A percentile compares a stretch with the other conserved stretches of the same genome.
Evolutionary conservation across 2,329 filamentous ascomycete genomes (phyloP).

Genomic region (Phyllosticta citrichinensis): DNA sequence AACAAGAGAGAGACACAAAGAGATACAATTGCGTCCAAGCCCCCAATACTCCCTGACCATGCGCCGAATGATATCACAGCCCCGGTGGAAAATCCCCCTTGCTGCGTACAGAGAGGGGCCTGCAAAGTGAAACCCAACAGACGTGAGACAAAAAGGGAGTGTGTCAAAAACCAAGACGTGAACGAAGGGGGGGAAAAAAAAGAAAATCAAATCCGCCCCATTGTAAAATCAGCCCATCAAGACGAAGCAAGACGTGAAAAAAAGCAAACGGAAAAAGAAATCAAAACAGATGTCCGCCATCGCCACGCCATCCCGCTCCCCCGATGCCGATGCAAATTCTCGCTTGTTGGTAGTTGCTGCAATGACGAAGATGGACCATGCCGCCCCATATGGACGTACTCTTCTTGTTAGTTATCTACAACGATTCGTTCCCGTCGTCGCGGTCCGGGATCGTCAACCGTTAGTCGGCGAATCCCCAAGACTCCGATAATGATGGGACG

Average conservation of each 20-base stretch:
- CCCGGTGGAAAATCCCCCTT: slow-evolving; percentile 2
- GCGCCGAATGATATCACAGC: slow-evolving; percentile 9
- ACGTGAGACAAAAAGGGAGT: neutral
- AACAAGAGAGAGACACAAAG: neutral
- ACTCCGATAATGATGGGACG: neutral
- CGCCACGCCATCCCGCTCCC: neutral
- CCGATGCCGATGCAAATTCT: slow-evolving; percentile 7
- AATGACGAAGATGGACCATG: neutral
- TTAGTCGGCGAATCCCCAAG: neutral
- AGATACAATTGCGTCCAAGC: neutral
- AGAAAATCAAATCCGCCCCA: neutral
- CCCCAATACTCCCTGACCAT: neutral
- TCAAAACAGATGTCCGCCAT: neutral
- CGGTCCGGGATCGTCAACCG: neutral
- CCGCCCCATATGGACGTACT: neutral
- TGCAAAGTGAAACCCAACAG: neutral
- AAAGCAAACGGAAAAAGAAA: neutral
- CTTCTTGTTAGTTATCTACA: neutral
- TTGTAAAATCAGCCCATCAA: neutral
- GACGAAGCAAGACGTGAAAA: neutral
- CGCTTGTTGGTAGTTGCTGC: neutral
- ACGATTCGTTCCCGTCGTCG: neutral
- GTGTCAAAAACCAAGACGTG: neutral
- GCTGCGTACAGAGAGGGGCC: neutral
- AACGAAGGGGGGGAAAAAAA: neutral